Base-by-base conservation (phyloP, 805 yeast genomes). In the Kluyveromyces siamensis region DNA sequence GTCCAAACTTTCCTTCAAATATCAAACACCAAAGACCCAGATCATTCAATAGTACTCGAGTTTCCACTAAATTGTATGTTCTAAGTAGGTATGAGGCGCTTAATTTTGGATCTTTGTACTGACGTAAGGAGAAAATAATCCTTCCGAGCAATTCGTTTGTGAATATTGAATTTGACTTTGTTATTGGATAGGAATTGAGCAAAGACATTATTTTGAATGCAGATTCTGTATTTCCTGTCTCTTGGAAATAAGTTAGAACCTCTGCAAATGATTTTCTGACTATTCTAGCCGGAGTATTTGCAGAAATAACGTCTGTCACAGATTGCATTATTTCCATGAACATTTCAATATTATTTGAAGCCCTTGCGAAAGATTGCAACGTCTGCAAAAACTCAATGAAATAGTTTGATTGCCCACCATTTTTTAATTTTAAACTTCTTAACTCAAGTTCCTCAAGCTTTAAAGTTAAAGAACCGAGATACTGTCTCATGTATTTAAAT, bases 81-180 rank as follows among this genome's bases (percentile, higher is more conserved):
- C 63, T 55, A 18, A 59, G 35, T 3, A 62, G 21, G 37, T 60
- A 59, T 38, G 57, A 57, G 11, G 56, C 49, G 2, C 52, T 49
- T 27, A 63, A 42, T 49, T 58, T 61, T 10, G 66, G 62, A 43
- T 65, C 68, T 36, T 62, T 56, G 25, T 61, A 62, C 6, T 57
- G 49, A 38, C 60, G 48, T 14, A 61, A 39, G 3, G 62, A 53
- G 6, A 55, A 40, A 6, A 59, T 44, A 25, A 63, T 25, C 42
- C 60, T 63, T 2, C 52, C 53, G 3, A 57, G 37, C 2, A 63
- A 25, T 16, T 48, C 51, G n/a, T 54, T 54, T 17, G 53, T 57
- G 36, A 63, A 63, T 19, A 39, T 45, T 13, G 50, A 45, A 37
- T 49, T 48, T 18, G 49, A 48, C 9, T 36, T 36, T 17, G 45